Evolutionary conservation across 371 early-diverging fungal species (phyloP), one percentile per base, ranked within the genome.

Genomic region (Mortierella sp.): DNA sequence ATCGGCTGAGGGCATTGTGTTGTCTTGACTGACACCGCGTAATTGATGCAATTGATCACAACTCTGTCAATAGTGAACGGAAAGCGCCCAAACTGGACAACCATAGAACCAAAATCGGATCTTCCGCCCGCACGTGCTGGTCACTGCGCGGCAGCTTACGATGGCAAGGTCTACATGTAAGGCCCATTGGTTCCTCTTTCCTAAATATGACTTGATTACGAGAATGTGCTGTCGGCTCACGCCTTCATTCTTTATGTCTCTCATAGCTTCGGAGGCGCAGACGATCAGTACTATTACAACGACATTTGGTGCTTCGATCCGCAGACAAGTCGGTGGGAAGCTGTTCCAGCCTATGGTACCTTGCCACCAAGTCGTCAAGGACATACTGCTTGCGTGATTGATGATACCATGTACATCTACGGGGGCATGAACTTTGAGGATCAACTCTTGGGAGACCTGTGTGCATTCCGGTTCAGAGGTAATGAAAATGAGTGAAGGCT

Each of bases 281-380:
- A 92, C 61, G 88, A 90, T 63, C 81, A 86, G 28, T 78, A 69
- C 52, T 83, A 85, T 60, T 90, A 85, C 64, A 91, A 91, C 65
- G 94, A 93, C 70, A 81, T 92, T 64, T 93, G 93, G 94, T 78
- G 81, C 19, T 91, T 83, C 54, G 89, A 89, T 65, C 71, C 89
- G 16, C 82, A 82, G 27, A 78, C 80, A 6, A 72, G 83, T 24
- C 50, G 60, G 24, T 93, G 94, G 94, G 52, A 73, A 19, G 81
- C 79, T 57, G 71, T 92, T 17, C 79, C 84, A 6, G 88, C 88
- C 3, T 85, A 80, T n/a, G 93, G 92, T 0, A 83, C 79, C 24
- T 81, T 85, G 10, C 94, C 94, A 24, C 69, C 83, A 14, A 83
- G 91, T 34, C 85, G 94, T 37, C 87, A 90, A 55, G 84, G 87